Evolutionary conservation across 2,329 filamentous ascomycete genomes (phyloP).

Genomic region (Westerdykella ornata): DNA sequence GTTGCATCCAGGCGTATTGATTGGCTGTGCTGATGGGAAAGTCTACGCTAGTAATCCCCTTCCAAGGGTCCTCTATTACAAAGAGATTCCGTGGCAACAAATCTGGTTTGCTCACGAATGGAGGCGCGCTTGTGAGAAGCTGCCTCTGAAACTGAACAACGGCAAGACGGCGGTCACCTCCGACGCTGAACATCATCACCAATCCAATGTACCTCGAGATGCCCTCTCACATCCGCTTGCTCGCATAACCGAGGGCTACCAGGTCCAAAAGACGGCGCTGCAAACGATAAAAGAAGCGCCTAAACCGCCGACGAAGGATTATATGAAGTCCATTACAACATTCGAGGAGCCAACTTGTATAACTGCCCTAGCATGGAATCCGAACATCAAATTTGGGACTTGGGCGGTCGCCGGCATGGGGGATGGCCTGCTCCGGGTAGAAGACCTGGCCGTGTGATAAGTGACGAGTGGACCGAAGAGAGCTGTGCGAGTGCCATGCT

Average conservation of each 20-base stretch:
- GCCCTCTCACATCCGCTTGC: conserved; percentile 20
- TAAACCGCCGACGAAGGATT: conserved; percentile 16
- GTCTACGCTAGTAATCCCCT: conserved; percentile 49
- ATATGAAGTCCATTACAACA: conserved; percentile 35
- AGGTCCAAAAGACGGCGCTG: conserved; percentile 24
- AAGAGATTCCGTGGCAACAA: conserved; percentile 48
- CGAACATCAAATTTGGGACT: conserved; percentile 43
- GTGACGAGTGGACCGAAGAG: neutral
- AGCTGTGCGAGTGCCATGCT: neutral
- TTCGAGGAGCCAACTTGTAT: conserved; percentile 43
- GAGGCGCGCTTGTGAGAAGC: conserved; percentile 26
- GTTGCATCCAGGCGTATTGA: conserved; percentile 50
- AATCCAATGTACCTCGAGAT: conserved; percentile 6
- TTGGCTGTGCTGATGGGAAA: conserved; percentile 48
- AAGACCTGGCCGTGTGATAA: conserved; percentile 38
- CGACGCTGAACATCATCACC: neutral
- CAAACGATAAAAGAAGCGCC: conserved; percentile 9
- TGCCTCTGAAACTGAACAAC: conserved; percentile 1
- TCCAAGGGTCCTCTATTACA: conserved; percentile 45
- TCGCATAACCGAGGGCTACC: conserved; percentile 41
- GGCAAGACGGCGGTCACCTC: neutral
- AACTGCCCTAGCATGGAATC: conserved; percentile 46
- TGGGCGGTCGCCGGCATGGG: conserved; percentile 49
- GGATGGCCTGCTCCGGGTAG: conserved; percentile 44
- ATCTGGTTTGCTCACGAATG: conserved; percentile 55